phyloP scores from a whole-genome alignment of 2,329 filamentous ascomycete species.

The Lachnellula cervina region DNA sequence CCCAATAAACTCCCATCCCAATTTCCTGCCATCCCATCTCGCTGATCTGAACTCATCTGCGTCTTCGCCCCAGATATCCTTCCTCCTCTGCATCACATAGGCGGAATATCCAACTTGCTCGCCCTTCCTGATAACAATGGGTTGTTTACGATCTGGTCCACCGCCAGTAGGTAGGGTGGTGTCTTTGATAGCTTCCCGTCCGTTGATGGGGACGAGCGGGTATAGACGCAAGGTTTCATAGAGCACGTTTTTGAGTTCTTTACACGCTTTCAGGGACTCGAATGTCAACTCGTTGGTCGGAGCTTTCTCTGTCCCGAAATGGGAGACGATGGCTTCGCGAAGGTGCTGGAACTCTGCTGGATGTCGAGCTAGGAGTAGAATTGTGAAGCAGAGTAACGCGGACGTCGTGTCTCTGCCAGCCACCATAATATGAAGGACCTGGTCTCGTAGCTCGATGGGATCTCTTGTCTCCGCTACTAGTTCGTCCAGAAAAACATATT shows the following conservation, averaged over 20 bases:
- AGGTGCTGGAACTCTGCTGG: conserved; percentile 40
- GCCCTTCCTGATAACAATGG: conserved; percentile 29
- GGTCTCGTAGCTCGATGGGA: conserved; percentile 33
- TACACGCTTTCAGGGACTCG: conserved; percentile 21
- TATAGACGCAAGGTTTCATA: conserved; percentile 30
- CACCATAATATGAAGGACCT: conserved; percentile 33
- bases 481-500: conserved; percentile 42
- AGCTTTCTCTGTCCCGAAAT: conserved; percentile 27
- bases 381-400: conserved; percentile 31
- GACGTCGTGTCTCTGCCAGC: conserved; percentile 26
- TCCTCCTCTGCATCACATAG: conserved; percentile 31
- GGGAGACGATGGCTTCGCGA: conserved; percentile 36
- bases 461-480: conserved; percentile 43
- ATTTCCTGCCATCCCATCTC: conserved; percentile 62
- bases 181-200: conserved; percentile 21
- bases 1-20: conserved; percentile 68
- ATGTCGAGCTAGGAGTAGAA: conserved; percentile 38
- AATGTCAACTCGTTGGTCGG: conserved; percentile 20
- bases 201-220: conserved; percentile 30
- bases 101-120: conserved; percentile 23
- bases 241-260: conserved; percentile 18
- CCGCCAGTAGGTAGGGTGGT: conserved; percentile 32
- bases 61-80: conserved; percentile 66
- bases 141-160: conserved; percentile 26
- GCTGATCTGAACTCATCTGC: conserved; percentile 68